A percentile compares a stretch with the other conserved stretches of the same genome.
phyloP scores from a whole-genome alignment of 768 basidiomycete species.

The Fistulinella prunicolor region DNA sequence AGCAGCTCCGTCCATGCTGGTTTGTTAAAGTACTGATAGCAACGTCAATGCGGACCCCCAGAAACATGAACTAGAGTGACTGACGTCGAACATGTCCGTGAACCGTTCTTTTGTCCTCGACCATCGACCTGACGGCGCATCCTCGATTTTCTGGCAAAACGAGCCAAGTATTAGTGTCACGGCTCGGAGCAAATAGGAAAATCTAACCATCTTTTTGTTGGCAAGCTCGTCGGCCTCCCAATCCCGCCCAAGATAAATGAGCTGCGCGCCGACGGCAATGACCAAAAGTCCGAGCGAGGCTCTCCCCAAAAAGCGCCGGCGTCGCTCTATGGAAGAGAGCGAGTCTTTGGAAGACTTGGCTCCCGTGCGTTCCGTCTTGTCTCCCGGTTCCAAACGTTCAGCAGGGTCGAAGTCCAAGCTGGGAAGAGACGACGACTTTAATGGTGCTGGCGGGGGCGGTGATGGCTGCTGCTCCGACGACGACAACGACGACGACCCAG shows the following conservation, averaged over 20 bases:
- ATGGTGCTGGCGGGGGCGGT: conserved; percentile 4
- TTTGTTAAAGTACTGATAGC: conserved; percentile 79
- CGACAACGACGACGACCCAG: neutral
- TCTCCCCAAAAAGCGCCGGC: conserved; percentile 55
- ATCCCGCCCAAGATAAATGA: conserved; percentile 69
- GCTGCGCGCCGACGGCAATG: conserved; percentile 54
- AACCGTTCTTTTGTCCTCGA: conserved; percentile 62
- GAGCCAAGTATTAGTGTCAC: neutral
- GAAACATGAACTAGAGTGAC: conserved; percentile 20
- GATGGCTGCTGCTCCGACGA: neutral
- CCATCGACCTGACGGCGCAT: conserved; percentile 61
- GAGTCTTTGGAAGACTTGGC: conserved; percentile 76
- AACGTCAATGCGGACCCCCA: neutral
- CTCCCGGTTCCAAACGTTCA: conserved; percentile 35
- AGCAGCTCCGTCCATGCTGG: conserved; percentile 91
- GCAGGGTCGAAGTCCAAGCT: conserved; percentile 67
- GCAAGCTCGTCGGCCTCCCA: conserved; percentile 75
- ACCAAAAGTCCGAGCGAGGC: conserved; percentile 52
- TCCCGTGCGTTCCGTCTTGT: conserved; percentile 56
- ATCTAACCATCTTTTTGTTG: conserved; percentile 62
- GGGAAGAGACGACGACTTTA: conserved; percentile 32
- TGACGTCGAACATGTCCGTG: conserved; percentile 64
- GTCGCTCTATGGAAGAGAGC: conserved; percentile 74
- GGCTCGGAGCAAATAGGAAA: too few relatives aligned
- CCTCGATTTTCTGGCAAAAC: conserved; percentile 48